Conservation (phyloP, 208 protist species). For the Trypanosoma rangeli region DNA sequence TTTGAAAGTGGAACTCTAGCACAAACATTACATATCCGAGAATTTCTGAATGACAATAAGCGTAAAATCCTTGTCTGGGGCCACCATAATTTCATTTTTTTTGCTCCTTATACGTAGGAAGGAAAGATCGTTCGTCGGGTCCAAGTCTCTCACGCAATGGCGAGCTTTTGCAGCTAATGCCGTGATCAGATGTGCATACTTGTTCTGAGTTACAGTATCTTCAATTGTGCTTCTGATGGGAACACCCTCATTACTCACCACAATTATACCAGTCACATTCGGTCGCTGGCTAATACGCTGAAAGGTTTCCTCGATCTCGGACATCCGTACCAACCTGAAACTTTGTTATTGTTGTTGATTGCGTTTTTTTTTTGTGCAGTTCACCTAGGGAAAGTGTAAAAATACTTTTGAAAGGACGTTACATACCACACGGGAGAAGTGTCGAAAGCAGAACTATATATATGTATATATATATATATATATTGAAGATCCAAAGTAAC, state of each 20-base stretch:
- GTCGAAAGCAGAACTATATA: too few species aligned
- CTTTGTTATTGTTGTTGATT: constrained; percentile 8
- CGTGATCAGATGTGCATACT: constrained; percentile 94
- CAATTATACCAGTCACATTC: constrained; percentile 94
- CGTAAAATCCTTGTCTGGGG: constrained; percentile 91
- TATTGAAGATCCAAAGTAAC: too few species aligned
- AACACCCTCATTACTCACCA: constrained; percentile 93
- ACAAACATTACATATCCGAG: constrained; percentile 33
- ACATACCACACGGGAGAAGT: background rate
- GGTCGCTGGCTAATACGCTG: constrained; percentile 94
- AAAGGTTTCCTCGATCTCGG: constrained; percentile 95
- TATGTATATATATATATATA: too few species aligned
- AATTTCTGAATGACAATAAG: constrained; percentile 92
- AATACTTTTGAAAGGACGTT: background rate
- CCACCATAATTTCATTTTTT: constrained; percentile 97
- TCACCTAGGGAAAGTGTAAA: background rate
- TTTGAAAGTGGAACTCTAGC: background rate
- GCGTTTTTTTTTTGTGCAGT: constrained; percentile 9
- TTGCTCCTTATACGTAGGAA: constrained; percentile 95
- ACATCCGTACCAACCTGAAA: constrained; percentile 39
- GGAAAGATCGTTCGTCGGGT: constrained; percentile 96
- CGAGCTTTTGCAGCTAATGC: constrained; percentile 92
- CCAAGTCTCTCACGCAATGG: constrained; percentile 93
- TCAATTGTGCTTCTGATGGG: constrained; percentile 91
- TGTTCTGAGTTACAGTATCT: constrained; percentile 85